Evolutionary conservation across 495 filamentous ascomycete genomes (phyloP).

Genomic region (Aspergillus conjunctus): DNA sequence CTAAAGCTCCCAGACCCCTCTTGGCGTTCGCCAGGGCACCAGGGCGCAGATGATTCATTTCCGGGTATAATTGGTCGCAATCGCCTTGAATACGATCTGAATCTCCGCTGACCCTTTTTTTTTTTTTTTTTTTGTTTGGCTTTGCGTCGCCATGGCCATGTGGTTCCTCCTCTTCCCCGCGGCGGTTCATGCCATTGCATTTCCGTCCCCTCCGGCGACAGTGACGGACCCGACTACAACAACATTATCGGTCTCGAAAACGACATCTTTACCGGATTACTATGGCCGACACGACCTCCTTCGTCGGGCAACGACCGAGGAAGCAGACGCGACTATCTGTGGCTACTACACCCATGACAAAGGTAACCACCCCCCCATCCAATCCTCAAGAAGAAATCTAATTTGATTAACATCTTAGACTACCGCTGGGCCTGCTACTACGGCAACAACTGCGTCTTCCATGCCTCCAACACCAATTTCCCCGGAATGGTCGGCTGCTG

Average conservation of each 20-base stretch:
- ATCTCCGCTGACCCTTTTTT: no score
- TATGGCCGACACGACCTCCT: background rate
- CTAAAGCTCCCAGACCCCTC: no score
- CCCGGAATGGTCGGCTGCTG: constrained; percentile 18
- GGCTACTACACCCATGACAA: constrained; percentile 9
- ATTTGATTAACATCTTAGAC: no score
- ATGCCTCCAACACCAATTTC: constrained; percentile 13
- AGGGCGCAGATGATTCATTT: no score
- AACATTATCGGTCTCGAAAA: background rate
- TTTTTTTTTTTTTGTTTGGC: no score
- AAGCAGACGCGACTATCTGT: constrained; percentile 13
- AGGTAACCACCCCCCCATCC: background rate
- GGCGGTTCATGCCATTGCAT: constrained; percentile 1
- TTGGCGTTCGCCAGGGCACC: no score
- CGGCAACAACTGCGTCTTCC: constrained; percentile 13
- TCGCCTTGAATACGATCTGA: no score
- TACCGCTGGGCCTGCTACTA: constrained; percentile 8
- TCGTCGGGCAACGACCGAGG: constrained; percentile 9
- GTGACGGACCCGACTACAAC: background rate
- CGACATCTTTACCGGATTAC: background rate
- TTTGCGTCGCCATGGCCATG: no score
- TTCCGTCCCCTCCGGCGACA: background rate
- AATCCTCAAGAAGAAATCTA: background rate
- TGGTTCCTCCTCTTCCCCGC: constrained; percentile 1
- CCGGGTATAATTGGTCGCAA: no score